Conservation (phyloP, 768 basidiomycete genomes). For the Russula foetens region DNA sequence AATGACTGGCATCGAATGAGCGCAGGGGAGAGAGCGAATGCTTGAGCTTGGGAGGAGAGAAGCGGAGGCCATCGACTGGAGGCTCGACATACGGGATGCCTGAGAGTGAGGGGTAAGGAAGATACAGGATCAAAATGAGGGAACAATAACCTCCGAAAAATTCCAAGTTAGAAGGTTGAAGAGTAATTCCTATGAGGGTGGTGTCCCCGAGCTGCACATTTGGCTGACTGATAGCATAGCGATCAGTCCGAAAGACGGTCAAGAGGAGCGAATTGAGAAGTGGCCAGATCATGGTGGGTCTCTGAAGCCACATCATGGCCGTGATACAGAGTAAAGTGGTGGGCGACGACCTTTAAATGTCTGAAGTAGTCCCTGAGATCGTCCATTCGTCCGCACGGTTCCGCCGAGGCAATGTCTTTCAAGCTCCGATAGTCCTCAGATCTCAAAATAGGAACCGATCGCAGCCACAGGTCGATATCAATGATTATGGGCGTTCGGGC, state of each 20-base stretch:
- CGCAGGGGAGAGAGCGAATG: slow-evolving; percentile 14
- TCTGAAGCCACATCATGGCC: no score
- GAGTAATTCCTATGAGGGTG: slow-evolving; percentile 19
- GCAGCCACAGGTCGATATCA: no score
- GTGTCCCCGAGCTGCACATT: slow-evolving; percentile 22
- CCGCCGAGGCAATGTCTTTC: no score
- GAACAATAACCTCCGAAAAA: slow-evolving; percentile 27
- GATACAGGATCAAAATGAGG: no score
- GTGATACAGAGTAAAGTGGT: no score
- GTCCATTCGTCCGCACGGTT: no score
- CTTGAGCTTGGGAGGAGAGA: slow-evolving; percentile 24
- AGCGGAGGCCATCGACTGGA: slow-evolving; percentile 26
- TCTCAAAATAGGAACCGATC: no score
- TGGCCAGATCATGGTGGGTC: no score
- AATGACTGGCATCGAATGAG: slow-evolving; percentile 27
- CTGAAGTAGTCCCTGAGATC: no score
- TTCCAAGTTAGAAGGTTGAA: slow-evolving; percentile 20
- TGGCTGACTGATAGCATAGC: neutral
- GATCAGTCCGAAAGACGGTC: neutral
- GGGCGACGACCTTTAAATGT: no score
- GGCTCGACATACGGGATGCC: slow-evolving; percentile 31
- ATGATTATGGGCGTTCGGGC: no score
- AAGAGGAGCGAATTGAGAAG: neutral
- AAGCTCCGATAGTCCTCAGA: no score
- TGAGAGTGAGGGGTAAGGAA: slow-evolving; percentile 1